Percentiles rank a stretch among this genome's conserved stretches.
Conservation (phyloP, 345 rosid species). For the Eucalyptus pumila region DNA sequence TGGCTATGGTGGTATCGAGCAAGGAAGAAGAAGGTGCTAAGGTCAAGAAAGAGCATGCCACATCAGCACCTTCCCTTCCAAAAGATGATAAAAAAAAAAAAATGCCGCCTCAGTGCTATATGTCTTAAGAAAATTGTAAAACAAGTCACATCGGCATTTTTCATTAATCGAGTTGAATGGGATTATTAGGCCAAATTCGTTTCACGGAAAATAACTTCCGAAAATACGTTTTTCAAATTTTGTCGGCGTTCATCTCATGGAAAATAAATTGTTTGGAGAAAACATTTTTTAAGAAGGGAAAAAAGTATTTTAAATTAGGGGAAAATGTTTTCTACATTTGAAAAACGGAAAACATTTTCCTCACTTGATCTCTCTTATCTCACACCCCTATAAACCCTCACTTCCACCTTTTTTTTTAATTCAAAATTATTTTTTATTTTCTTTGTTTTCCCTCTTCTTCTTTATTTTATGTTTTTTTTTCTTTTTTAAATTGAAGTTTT, state of each 20-base stretch:
- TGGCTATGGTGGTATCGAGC: background rate
- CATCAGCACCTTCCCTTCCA: background rate
- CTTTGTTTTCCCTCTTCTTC: no score
- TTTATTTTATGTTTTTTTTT: no score
- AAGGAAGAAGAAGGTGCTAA: background rate
- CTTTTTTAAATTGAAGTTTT: no score
- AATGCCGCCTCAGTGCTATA: rapidly evolving
- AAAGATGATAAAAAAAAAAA: background rate
- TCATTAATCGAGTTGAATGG: background rate
- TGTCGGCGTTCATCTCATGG: rapidly evolving
- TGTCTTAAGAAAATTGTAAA: background rate
- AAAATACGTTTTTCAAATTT: rapidly evolving
- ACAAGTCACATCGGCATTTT: background rate
- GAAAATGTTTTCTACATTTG: no score
- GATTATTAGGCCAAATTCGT: rapidly evolving
- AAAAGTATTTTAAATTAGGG: rapidly evolving
- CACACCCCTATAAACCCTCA: rapidly evolving
- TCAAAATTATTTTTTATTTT: no score
- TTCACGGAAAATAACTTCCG: rapidly evolving
- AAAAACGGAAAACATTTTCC: rapidly evolving
- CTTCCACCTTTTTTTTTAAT: no score
- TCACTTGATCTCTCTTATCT: no score
- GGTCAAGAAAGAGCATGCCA: background rate
- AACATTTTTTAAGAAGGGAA: rapidly evolving
- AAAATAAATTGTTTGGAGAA: rapidly evolving